Conservation (phyloP, 495 filamentous ascomycete genomes). For the Achaetomiella virescens region DNA sequence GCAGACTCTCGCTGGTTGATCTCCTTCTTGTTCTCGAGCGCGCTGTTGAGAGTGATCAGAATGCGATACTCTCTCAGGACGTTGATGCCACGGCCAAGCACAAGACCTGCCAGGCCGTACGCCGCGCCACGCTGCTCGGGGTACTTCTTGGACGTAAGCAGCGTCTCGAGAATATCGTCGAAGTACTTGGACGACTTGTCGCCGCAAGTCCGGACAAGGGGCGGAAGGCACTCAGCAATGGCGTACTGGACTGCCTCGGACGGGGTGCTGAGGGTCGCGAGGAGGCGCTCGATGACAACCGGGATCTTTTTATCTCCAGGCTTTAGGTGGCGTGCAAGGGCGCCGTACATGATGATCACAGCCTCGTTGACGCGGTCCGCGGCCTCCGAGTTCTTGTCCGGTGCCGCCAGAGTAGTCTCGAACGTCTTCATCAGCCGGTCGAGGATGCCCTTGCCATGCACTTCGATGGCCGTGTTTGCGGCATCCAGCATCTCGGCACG, state of each 20-base stretch:
- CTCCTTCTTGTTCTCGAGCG: constrained; percentile 88
- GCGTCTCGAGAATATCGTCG: constrained; percentile 68
- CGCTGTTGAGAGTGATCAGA: constrained; percentile 67
- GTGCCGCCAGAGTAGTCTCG: constrained; percentile 73
- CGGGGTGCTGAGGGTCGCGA: constrained; percentile 85
- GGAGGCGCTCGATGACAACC: constrained; percentile 73
- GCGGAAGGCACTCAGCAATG: constrained; percentile 86
- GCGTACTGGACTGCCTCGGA: constrained; percentile 96
- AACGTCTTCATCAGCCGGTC: constrained; percentile 90
- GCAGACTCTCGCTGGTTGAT: constrained; percentile 80
- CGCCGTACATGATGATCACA: constrained; percentile 93
- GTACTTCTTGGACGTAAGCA: constrained; percentile 81
- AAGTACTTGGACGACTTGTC: constrained; percentile 72
- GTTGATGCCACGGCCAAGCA: constrained; percentile 77
- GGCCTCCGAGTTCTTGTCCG: constrained; percentile 68
- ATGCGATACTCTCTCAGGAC: constrained; percentile 79
- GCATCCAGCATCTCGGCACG: constrained; percentile 90
- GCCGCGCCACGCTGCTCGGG: constrained; percentile 86
- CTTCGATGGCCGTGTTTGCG: constrained; percentile 70
- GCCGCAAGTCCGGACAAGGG: constrained; percentile 73
- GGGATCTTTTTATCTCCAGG: constrained; percentile 77
- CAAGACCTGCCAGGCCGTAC: constrained; percentile 87
- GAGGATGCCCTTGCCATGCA: constrained; percentile 70
- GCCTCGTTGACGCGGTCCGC: constrained; percentile 90
- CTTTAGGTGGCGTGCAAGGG: constrained; percentile 79